Base-by-base conservation (phyloP, 352 stramenopile genomes). In the Globisporangium barbulae region DNA sequence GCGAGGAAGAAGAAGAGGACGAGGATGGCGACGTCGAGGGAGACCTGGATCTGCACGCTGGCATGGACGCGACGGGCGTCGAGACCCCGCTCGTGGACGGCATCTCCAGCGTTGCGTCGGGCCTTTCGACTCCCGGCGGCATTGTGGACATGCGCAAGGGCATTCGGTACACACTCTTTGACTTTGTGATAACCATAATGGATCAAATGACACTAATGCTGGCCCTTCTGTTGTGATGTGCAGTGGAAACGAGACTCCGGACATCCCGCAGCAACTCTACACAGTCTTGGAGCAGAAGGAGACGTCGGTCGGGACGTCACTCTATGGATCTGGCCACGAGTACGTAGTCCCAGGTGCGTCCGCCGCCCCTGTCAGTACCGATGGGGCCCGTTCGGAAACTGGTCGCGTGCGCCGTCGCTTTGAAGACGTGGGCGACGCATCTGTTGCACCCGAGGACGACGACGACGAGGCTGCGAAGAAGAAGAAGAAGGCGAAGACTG, bases 71-170 rank as follows among this genome's bases (percentile, higher is more conserved):
- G 17, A 88, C 79, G 49, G 80, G 80, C 9, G 65, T 85, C 33
- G 75, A 85, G 63, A 89, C 80, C 0, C 78, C 83, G 5, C 63
- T 89, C 6, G 74, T 69, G 35, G 81, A 89, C 52, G 83, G 81
- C 30, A 89, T 85, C 58, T 79, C 79, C 13, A 90, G 83, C 55
- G 78, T 92, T 25, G 70, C 77, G 19, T 92, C 83, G 0, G 83
- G 83, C 2, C 74, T 90, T n/a, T 83, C 78, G 9, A 92, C 83
- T 1, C 82, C 84, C 48, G 78, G 78, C 50, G 79, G 78, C 53
- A 74, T 83, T 19, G 79, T 93, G 41, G 83, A 93, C 76, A 72
- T 93, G 68, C 82, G 84, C 53, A 93, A 93, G 70, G 83, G 78
- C n/a, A 74, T 79, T 69, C 74, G 80, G 75, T 87, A 69, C 53